Percentiles rank a stretch among this genome's conserved stretches.
phyloP scores from a whole-genome alignment of 2,329 filamentous ascomycete species.

The Hirsutella thompsonii region DNA sequence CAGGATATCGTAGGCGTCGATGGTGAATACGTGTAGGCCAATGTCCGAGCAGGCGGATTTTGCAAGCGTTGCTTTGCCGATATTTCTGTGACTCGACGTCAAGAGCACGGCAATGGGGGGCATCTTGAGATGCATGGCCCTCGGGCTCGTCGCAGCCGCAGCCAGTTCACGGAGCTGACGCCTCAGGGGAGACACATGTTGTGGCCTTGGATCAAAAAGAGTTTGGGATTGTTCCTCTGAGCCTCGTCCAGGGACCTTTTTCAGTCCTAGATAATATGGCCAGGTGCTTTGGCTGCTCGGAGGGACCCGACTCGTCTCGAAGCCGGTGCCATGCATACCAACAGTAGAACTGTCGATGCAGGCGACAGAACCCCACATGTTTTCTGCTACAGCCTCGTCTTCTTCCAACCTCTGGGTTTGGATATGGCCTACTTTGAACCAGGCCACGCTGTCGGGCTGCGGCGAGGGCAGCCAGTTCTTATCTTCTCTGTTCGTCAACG shows the following conservation, averaged over 20 bases:
- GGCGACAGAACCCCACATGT: slow-evolving; percentile 75
- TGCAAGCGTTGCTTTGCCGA: slow-evolving; percentile 78
- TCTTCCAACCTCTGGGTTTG: slow-evolving; percentile 38
- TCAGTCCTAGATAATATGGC: slow-evolving; percentile 80
- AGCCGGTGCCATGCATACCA: slow-evolving; percentile 84
- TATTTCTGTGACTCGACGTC: slow-evolving; percentile 82
- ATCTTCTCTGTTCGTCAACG: slow-evolving; percentile 30
- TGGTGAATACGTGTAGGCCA: slow-evolving; percentile 75
- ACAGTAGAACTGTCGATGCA: slow-evolving; percentile 79
- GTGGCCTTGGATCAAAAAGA: slow-evolving; percentile 30
- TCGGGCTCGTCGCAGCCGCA: slow-evolving; percentile 74
- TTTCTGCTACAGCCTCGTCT: slow-evolving; percentile 48
- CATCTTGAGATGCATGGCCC: slow-evolving; percentile 76
- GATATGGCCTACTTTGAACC: slow-evolving; percentile 83
- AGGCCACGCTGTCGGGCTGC: slow-evolving; percentile 55
- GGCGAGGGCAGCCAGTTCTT: slow-evolving; percentile 13
- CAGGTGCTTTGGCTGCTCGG: slow-evolving; percentile 65
- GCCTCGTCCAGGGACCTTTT: slow-evolving; percentile 42
- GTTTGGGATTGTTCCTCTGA: slow-evolving; percentile 24
- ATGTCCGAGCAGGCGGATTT: slow-evolving; percentile 72
- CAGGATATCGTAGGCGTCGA: slow-evolving; percentile 87
- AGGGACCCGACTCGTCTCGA: slow-evolving; percentile 69
- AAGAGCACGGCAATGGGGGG: slow-evolving; percentile 80
- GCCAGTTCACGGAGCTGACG: slow-evolving; percentile 73
- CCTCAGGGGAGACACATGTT: slow-evolving; percentile 45